Percentiles rank a stretch among this genome's conserved stretches.
Conservation (phyloP, 2,329 filamentous ascomycete species). For the Cryphonectria nitschkei region DNA sequence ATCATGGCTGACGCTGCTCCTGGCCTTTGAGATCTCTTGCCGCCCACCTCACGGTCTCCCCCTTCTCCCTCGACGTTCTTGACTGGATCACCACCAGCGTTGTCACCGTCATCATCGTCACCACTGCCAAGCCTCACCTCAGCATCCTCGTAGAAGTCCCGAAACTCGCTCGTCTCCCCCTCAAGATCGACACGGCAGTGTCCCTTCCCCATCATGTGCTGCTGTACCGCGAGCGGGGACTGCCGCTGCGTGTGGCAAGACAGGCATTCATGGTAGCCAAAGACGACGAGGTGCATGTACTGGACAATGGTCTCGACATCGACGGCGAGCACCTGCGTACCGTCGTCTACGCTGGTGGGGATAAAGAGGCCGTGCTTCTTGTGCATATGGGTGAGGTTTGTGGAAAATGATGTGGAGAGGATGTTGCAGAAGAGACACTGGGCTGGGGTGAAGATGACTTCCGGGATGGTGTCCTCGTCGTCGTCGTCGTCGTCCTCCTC, state of each 20-base stretch:
- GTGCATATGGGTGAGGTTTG: constrained; percentile 53
- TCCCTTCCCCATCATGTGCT: constrained; percentile 54
- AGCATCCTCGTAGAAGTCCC: constrained; percentile 45
- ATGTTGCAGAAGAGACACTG: constrained; percentile 50
- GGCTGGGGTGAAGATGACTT: constrained; percentile 33
- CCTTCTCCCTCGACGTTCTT: background rate
- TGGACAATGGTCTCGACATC: constrained; percentile 51
- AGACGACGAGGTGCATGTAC: constrained; percentile 54
- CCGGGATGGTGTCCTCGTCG: background rate
- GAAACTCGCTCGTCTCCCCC: constrained; percentile 41
- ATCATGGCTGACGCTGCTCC: background rate
- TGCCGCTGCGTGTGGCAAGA: constrained; percentile 49
- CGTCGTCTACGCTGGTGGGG: constrained; percentile 37
- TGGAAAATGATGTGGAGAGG: constrained; percentile 37
- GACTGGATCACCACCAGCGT: background rate
- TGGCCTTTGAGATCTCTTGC: background rate
- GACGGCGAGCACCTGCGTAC: constrained; percentile 41
- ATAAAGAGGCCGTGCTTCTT: constrained; percentile 51
- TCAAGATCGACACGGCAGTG: constrained; percentile 48
- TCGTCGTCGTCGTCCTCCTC: background rate
- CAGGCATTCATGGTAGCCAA: constrained; percentile 53
- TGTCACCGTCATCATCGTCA: constrained; percentile 20
- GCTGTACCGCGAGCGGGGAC: constrained; percentile 50
- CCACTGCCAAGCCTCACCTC: background rate
- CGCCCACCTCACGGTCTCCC: background rate